Base-by-base conservation (phyloP, 2,329 filamentous ascomycete genomes). In the Diaporthe helianthi region DNA sequence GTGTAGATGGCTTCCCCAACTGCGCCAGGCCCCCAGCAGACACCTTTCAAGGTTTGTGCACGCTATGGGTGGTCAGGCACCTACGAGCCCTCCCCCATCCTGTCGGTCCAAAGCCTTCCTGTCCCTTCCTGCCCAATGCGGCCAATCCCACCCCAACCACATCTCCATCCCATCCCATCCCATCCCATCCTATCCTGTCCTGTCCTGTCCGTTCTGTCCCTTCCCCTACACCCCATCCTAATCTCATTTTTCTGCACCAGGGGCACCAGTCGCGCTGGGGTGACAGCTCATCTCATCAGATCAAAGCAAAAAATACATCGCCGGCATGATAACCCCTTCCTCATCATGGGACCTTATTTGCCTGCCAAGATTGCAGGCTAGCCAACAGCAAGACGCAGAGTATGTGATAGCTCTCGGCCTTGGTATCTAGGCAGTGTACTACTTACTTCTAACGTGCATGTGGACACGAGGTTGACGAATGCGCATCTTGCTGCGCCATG, bases 271-370 rank as follows among this genome's bases (percentile, higher is more conserved):
- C 31, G 17, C 41, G n/a, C 58, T 29, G 49, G 44, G 58, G 44
- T 63, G 58, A 63, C 58, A 63, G 58, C 58, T 63, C 58, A 63
- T 63, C 58, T 63, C 58, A 65, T 41, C 47, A 65, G 41, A 49
- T 58, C 65, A 67, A 58, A 49, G 58, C 58, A 63, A 63, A 58
- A 38, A 46, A 53, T 38, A 49, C 8, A 19, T 49, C 65, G 22
- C 41, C 29, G 24, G 33, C 61, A 65, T 65, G 36, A 51, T 53
- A 19, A 24, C 13, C n/a, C n/a, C 64, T 41, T 47, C 29, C 64
- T 41, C 38, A 33, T 58, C 64, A 52, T 61, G 58, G 55, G 58
- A 61, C 64, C 64, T 51, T 47, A 67, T n/a, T n/a, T n/a, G 41
- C 46, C 26, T n/a, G 64, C 65, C 52, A 67, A 58, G 52, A 33